Percentiles rank a stretch among this genome's conserved stretches.
These are phyloP conservation scores for Plantago elongata DNA, from an alignment of 257 asterid genomes.

Conservation along the genomic window DNA sequence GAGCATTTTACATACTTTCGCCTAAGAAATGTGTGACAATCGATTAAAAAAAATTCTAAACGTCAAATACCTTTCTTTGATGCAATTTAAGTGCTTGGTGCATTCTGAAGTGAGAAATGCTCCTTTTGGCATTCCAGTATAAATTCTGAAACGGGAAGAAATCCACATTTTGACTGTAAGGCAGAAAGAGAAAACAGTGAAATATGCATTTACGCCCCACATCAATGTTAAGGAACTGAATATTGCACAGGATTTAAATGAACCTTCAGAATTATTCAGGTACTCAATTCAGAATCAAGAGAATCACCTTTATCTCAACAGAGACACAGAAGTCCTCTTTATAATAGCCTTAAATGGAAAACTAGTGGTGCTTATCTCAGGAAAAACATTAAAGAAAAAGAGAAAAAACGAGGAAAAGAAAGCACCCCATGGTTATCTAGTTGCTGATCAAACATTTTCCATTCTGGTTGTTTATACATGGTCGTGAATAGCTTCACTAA, in stretches of 20 bases:
- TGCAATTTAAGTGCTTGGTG: constrained; percentile 75
- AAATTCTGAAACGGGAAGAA: constrained; percentile 72
- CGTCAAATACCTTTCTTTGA: constrained; percentile 54
- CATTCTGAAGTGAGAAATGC: constrained; percentile 71
- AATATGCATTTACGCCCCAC: constrained; percentile 4
- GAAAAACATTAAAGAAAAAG: no score
- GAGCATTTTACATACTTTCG: no score
- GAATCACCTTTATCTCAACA: constrained; percentile 86
- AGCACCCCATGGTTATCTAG: no score
- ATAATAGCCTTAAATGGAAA: constrained; percentile 39
- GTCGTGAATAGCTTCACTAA: no score
- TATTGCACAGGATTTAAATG: constrained; percentile 12
- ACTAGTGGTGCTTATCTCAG: not conserved
- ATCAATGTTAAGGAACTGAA: constrained; percentile 7
- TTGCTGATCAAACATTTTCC: no score
- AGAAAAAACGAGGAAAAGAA: no score
- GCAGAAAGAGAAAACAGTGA: constrained; percentile 8
- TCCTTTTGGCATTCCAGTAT: constrained; percentile 63
- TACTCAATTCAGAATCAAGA: constrained; percentile 11
- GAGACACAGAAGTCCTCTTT: constrained; percentile 54
- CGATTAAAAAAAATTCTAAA: no score
- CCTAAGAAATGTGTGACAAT: no score
- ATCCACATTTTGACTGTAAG: constrained; percentile 88
- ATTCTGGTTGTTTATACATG: no score
- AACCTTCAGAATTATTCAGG: constrained; percentile 18